phyloP scores from a whole-genome alignment of 163 green algal genomes.

The Chlorella variabilis region DNA sequence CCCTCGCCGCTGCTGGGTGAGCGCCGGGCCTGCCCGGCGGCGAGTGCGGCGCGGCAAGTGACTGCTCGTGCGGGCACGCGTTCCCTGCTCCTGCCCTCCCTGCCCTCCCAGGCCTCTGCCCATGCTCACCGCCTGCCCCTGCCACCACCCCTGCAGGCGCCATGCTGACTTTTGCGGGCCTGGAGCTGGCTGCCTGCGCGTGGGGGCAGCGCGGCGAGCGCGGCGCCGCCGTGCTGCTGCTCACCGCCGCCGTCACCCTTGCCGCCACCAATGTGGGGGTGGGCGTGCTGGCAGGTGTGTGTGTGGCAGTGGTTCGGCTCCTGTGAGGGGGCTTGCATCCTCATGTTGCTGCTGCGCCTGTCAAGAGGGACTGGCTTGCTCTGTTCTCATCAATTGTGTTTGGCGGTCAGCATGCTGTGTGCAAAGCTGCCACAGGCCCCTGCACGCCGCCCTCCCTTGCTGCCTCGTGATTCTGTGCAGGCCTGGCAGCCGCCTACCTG shows the following conservation, averaged over 20 bases:
- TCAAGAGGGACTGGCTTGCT: neutral
- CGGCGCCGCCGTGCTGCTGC: conserved; percentile 65
- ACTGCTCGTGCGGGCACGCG: neutral
- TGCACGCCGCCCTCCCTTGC: too few relatives aligned
- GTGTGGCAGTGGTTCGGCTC: neutral
- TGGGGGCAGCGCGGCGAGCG: conserved; percentile 24
- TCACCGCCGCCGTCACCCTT: conserved; percentile 69
- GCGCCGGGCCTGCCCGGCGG: neutral
- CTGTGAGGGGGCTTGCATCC: neutral
- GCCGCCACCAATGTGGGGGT: conserved; percentile 58
- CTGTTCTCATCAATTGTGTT: neutral
- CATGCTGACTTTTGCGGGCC: conserved; percentile 71
- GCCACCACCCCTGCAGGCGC: conserved; percentile 33
- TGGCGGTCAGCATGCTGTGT: too few relatives aligned
- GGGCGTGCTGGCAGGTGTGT: conserved; percentile 61
- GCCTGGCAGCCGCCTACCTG: conserved; percentile 13
- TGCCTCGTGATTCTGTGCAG: neutral
- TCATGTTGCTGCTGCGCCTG: neutral
- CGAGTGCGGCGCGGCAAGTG: too few relatives aligned
- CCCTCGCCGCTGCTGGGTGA: conserved; percentile 68
- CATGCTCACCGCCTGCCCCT: neutral
- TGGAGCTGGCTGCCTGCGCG: conserved; percentile 59
- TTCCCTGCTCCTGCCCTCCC: neutral
- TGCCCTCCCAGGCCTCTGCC: too few relatives aligned
- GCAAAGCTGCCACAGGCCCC: too few relatives aligned